These are phyloP conservation scores for Phallus indusiatus DNA, from an alignment of 768 basidiomycete species.

Conservation along the genomic window DNA sequence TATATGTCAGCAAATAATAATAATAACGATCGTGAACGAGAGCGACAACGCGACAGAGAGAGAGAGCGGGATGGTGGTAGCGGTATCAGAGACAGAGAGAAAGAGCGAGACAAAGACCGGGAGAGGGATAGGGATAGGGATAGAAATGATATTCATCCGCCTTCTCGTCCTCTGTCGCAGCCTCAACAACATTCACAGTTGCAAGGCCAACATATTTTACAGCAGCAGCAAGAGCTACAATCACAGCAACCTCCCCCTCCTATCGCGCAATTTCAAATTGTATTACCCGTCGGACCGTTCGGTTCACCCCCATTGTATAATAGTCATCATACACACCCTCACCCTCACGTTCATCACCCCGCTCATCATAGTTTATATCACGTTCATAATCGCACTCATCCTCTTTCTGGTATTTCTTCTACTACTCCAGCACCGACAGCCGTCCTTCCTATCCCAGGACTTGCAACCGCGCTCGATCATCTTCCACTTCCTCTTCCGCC, in stretches of 20 bases:
- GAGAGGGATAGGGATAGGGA: constrained; percentile 20
- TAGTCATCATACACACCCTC: constrained; percentile 5
- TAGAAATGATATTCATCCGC: not conserved
- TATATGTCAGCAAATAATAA: constrained; percentile 15
- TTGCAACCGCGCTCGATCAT: not conserved
- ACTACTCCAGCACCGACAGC: not conserved
- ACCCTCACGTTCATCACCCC: constrained; percentile 10
- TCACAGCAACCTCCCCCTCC: not conserved
- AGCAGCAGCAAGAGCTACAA: not conserved
- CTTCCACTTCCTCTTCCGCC: not conserved
- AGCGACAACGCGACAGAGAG: not conserved
- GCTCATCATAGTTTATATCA: not conserved
- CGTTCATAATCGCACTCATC: not conserved
- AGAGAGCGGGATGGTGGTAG: not conserved
- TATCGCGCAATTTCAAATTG: not conserved
- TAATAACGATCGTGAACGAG: constrained; percentile 14
- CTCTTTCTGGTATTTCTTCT: not conserved
- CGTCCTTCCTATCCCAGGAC: not conserved
- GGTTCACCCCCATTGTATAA: not conserved
- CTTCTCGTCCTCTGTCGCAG: not conserved
- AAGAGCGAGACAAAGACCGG: constrained; percentile 22
- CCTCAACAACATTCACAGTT: not conserved
- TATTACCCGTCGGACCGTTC: not conserved
- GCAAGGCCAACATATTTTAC: not conserved
- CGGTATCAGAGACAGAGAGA: constrained; percentile 17